Conservation (phyloP, 23 red algal genomes). For the Cyanidioschyzon merolae region DNA sequence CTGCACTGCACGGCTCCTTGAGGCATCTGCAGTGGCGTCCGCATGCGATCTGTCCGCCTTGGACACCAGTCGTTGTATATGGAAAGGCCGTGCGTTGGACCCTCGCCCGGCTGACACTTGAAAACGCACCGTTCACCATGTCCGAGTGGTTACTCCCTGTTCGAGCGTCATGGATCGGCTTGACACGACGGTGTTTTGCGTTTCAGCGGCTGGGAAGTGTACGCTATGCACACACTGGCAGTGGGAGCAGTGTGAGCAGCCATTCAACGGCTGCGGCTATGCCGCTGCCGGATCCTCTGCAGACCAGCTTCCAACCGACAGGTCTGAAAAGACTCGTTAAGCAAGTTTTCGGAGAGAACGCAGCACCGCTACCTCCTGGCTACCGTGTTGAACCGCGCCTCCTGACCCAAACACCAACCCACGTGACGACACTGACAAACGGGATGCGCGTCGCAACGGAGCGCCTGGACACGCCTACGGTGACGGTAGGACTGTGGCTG, state of each 20-base stretch:
- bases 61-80: no score
- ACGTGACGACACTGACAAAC: constrained; percentile 66
- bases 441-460: constrained; percentile 94
- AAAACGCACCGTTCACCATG: no score
- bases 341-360: constrained; percentile 49
- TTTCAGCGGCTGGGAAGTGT: neutral
- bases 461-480: constrained; percentile 37
- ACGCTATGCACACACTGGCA: neutral
- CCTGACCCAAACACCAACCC: constrained; percentile 41
- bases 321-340: constrained; percentile 47
- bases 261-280: neutral
- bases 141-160: no score
- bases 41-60: no score
- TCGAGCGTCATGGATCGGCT: no score
- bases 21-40: no score
- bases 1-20: no score
- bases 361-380: constrained; percentile 52
- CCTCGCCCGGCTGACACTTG: no score
- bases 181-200: no score
- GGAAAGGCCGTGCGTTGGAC: no score
- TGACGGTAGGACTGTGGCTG: constrained; percentile 91
- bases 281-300: neutral
- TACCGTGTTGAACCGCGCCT: constrained; percentile 37
- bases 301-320: constrained; percentile 1
- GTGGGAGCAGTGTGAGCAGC: neutral